A percentile compares a stretch with the other conserved stretches of the same genome.
Conservation (phyloP, 768 basidiomycete genomes). For the Phanerochaete carnosa region DNA sequence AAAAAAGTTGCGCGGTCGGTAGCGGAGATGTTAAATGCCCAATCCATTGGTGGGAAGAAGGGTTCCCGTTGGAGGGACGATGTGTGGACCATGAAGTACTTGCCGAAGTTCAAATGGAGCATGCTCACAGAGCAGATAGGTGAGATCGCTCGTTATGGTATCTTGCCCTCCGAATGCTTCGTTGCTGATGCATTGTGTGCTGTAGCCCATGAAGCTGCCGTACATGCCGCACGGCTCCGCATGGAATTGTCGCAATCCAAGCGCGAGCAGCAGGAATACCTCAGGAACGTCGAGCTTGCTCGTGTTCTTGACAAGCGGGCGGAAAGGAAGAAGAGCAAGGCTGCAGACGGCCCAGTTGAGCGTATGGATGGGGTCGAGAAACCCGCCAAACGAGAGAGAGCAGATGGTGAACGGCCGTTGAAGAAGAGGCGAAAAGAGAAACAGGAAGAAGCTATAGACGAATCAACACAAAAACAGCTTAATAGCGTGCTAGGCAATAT, state of each 20-base stretch:
- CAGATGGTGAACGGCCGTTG: background rate
- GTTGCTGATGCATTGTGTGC: background rate
- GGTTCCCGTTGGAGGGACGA: conserved; percentile 91
- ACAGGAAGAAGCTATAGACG: conserved; percentile 15
- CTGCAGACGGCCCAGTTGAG: conserved; percentile 8
- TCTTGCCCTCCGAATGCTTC: background rate
- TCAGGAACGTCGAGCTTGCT: conserved; percentile 91
- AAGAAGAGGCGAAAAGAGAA: conserved; percentile 44
- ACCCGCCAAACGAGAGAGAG: conserved; percentile 1
- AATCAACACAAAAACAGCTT: conserved; percentile 26
- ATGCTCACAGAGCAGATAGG: conserved; percentile 99
- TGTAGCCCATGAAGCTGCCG: conserved; percentile 88
- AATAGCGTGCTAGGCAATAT: conserved; percentile 47
- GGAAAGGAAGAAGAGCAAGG: conserved; percentile 41
- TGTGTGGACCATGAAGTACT: conserved; percentile 99
- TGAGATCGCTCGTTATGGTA: conserved; percentile 38
- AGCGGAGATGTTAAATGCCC: conserved; percentile 94
- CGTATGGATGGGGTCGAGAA: background rate
- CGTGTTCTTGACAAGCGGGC: conserved; percentile 81
- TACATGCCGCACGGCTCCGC: conserved; percentile 85
- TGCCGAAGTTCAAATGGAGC: conserved; percentile 97
- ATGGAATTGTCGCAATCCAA: conserved; percentile 86
- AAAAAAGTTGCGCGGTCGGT: conserved; percentile 87
- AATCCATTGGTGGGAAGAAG: conserved; percentile 93
- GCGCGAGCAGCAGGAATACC: conserved; percentile 88